Evolutionary conservation across 306 rosid species (phyloP).

Genomic region (Glycyrrhiza uralensis): DNA sequence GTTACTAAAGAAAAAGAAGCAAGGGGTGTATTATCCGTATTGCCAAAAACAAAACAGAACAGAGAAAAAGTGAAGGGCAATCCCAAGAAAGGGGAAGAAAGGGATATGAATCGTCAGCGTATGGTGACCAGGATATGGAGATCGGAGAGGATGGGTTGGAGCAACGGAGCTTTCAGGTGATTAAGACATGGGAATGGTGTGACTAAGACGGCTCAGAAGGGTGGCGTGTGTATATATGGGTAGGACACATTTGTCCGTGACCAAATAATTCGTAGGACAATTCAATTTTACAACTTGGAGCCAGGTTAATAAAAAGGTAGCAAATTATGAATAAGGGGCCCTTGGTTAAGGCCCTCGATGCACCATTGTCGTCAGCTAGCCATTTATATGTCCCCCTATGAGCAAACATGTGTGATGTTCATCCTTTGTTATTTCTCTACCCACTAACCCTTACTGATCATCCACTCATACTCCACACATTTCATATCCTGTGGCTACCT

Average conservation of each 20-base stretch:
- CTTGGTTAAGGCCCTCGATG: slow-evolving; percentile 28
- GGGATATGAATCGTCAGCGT: background rate
- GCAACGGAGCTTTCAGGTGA: slow-evolving; percentile 19
- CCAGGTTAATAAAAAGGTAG: background rate
- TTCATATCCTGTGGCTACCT: slow-evolving; percentile 21
- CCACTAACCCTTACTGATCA: slow-evolving; percentile 36
- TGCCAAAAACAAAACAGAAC: background rate
- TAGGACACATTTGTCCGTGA: background rate
- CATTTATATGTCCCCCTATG: slow-evolving; percentile 36
- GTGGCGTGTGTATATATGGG: background rate
- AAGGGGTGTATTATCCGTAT: too few species aligned
- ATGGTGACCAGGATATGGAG: background rate
- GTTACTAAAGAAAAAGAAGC: too few species aligned
- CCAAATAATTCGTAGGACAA: background rate
- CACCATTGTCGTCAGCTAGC: slow-evolving; percentile 28
- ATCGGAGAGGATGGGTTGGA: too few species aligned
- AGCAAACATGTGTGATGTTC: slow-evolving; percentile 48
- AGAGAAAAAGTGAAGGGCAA: background rate
- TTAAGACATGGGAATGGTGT: slow-evolving; percentile 23
- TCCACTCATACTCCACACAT: slow-evolving; percentile 63
- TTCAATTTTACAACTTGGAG: slow-evolving; percentile 5
- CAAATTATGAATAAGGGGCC: slow-evolving; percentile 19
- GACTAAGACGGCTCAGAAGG: slow-evolving; percentile 4
- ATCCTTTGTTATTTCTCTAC: slow-evolving; percentile 38
- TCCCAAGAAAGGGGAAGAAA: slow-evolving; percentile 4